phyloP scores from a whole-genome alignment of 2,329 filamentous ascomycete species.

The Teratosphaeria gauchensis region DNA sequence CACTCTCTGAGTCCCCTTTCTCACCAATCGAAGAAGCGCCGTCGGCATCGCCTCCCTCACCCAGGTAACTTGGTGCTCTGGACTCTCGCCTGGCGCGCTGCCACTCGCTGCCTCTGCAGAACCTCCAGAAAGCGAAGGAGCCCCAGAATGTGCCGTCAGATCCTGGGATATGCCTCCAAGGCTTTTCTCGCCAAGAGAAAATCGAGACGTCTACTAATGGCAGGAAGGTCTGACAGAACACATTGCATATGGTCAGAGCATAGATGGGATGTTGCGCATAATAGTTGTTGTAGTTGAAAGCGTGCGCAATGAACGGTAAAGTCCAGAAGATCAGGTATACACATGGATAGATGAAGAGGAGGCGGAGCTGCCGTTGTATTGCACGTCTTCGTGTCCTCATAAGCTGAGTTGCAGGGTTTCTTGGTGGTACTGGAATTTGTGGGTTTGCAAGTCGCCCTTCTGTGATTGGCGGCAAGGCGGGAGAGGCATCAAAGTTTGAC shows the following conservation, averaged over 20 bases:
- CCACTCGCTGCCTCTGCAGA: constrained; percentile 3
- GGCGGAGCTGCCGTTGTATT: constrained; percentile 58
- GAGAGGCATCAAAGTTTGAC: constrained; percentile 6
- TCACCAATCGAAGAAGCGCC: not conserved
- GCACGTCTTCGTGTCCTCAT: constrained; percentile 25
- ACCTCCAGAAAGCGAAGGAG: constrained; percentile 27
- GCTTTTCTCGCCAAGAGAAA: constrained; percentile 60
- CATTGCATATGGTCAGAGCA: constrained; percentile 44
- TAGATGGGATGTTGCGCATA: constrained; percentile 46
- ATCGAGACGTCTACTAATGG: constrained; percentile 59
- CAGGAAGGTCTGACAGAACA: constrained; percentile 54
- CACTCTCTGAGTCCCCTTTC: constrained; percentile 7
- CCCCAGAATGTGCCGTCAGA: constrained; percentile 34
- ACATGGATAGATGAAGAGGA: constrained; percentile 67
- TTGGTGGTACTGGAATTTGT: constrained; percentile 5
- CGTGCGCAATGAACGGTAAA: constrained; percentile 58
- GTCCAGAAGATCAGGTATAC: constrained; percentile 66
- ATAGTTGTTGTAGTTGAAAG: constrained; percentile 47
- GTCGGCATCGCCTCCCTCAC: not conserved
- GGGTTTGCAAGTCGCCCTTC: constrained; percentile 11
- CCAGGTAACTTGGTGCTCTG: not conserved
- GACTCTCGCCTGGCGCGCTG: not conserved
- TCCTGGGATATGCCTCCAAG: constrained; percentile 52
- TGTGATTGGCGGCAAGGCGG: constrained; percentile 13
- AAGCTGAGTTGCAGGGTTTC: constrained; percentile 6